Conservation (phyloP, 306 rosid genomes). For the Senna siamea region DNA sequence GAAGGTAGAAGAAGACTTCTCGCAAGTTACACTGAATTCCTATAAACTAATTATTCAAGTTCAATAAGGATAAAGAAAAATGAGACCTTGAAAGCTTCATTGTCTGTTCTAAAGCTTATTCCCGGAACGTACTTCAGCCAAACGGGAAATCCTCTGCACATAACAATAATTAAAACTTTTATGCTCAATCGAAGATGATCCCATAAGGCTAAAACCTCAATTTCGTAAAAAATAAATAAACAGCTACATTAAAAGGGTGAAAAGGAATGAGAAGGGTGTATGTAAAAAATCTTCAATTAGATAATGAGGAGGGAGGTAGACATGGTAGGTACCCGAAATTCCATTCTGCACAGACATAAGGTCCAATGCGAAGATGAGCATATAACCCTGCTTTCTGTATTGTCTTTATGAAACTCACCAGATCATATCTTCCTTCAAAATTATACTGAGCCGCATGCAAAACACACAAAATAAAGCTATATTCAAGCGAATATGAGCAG, state of each 20-base stretch:
- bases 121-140: conserved; percentile 99
- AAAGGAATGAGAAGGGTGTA: background rate
- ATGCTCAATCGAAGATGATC: background rate
- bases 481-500: background rate
- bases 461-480: conserved; percentile 31
- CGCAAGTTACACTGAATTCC: background rate
- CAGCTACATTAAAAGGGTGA: conserved; percentile 15
- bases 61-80: conserved; percentile 18
- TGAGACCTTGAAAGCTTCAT: conserved; percentile 93
- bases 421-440: conserved; percentile 90
- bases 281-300: background rate
- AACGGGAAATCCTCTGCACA: conserved; percentile 94
- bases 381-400: conserved; percentile 90
- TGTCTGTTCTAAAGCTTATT: conserved; percentile 97
- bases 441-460: conserved; percentile 67
- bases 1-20: conserved; percentile 10
- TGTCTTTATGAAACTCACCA: conserved; percentile 86
- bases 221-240: conserved; percentile 6
- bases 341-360: conserved; percentile 99
- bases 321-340: conserved; percentile 79
- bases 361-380: conserved; percentile 97
- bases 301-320: conserved; percentile 12
- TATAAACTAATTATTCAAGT: background rate
- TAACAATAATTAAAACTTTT: conserved; percentile 15
- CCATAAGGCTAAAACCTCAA: conserved; percentile 16